Conservation (phyloP, 305 asterid species). For the Fraxinus dipetala region DNA sequence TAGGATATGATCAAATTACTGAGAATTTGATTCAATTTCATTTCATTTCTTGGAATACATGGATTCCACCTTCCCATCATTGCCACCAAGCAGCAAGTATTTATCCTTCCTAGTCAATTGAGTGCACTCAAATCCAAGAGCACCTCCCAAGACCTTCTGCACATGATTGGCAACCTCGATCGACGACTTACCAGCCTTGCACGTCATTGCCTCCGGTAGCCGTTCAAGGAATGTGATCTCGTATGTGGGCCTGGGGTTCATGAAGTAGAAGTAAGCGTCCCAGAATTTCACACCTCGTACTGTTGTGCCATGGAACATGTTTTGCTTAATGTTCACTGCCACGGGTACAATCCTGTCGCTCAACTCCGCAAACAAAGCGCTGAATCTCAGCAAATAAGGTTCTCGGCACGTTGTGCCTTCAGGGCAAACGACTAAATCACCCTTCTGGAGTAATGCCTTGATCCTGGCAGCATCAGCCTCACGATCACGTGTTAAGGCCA, state of each 20-base stretch:
- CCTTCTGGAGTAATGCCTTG: conserved; percentile 65
- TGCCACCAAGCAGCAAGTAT: conserved; percentile 96
- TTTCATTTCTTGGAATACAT: conserved; percentile 67
- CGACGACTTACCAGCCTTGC: conserved; percentile 69
- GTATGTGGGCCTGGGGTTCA: conserved; percentile 91
- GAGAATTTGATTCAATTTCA: conserved; percentile 11
- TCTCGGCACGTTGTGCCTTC: conserved; percentile 97
- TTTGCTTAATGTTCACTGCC: conserved; percentile 60
- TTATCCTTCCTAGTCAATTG: conserved; percentile 94
- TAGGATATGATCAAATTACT: background rate
- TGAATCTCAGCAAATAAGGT: conserved; percentile 75
- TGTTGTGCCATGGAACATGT: conserved; percentile 86
- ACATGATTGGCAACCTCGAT: conserved; percentile 95
- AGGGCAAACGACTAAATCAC: conserved; percentile 92
- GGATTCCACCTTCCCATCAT: conserved; percentile 96
- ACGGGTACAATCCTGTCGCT: conserved; percentile 94
- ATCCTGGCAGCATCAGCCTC: conserved; percentile 83
- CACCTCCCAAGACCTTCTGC: conserved; percentile 73
- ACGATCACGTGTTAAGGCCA: conserved; percentile 88
- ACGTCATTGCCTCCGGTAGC: conserved; percentile 81
- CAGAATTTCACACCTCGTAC: conserved; percentile 91
- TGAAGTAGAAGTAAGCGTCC: conserved; percentile 89
- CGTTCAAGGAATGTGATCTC: conserved; percentile 74
- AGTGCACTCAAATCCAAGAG: conserved; percentile 88
- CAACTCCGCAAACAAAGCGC: conserved; percentile 90